These are phyloP conservation scores for Penicillium sp. DNA, from an alignment of 2,329 filamentous ascomycete genomes.

Conservation along the genomic window DNA sequence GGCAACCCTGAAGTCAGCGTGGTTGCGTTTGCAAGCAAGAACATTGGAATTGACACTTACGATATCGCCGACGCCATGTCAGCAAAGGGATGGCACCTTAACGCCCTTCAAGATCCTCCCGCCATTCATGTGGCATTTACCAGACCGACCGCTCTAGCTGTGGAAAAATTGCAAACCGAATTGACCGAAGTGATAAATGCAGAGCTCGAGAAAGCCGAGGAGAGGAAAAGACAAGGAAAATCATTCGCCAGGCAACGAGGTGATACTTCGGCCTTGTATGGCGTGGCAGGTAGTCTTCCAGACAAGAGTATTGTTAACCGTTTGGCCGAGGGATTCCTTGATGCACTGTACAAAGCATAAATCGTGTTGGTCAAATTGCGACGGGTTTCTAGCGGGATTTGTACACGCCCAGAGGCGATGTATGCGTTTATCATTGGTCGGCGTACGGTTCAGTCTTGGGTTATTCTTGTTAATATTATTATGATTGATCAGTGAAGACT, in stretches of 20 bases:
- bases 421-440: constrained; percentile 3
- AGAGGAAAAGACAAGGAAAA: constrained; percentile 60
- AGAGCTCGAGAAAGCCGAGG: constrained; percentile 77
- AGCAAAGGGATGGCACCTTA: constrained; percentile 86
- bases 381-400: not conserved
- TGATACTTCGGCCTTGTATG: constrained; percentile 85
- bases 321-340: constrained; percentile 83
- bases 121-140: constrained; percentile 95
- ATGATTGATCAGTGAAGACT: constrained; percentile 4
- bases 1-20: constrained; percentile 86
- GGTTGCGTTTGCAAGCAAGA: constrained; percentile 77
- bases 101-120: constrained; percentile 84
- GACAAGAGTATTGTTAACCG: constrained; percentile 95
- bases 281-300: constrained; percentile 88
- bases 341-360: constrained; percentile 82
- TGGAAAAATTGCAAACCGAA: constrained; percentile 74
- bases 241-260: constrained; percentile 48
- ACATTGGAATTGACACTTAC: constrained; percentile 74
- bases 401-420: not conserved
- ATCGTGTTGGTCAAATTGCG: not conserved
- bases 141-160: constrained; percentile 74
- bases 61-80: constrained; percentile 89
- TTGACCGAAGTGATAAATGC: constrained; percentile 55
- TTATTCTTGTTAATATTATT: constrained; percentile 13
- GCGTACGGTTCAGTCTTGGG: not conserved